phyloP scores from a whole-genome alignment of 1,284 basidiomycete species.

The Ceratobasidium sp. region DNA sequence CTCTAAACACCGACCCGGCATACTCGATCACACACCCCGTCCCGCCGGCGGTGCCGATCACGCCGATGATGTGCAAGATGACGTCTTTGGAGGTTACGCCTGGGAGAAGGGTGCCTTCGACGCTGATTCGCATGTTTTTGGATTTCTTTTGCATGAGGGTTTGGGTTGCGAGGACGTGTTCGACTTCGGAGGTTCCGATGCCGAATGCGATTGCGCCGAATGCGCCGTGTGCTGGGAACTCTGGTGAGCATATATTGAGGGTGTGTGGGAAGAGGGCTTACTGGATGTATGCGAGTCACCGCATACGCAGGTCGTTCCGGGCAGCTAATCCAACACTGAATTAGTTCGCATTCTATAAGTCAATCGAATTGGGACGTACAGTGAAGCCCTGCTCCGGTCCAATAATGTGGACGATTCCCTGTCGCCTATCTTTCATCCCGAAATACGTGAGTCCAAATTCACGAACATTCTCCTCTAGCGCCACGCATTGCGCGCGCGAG shows the following conservation, averaged over 20 bases:
- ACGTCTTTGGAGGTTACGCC: constrained; percentile 97
- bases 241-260: constrained; percentile 26
- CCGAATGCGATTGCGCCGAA: constrained; percentile 97
- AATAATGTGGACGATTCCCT: constrained; percentile 96
- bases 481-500: constrained; percentile 90
- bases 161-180: constrained; percentile 97
- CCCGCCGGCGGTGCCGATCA: constrained; percentile 95
- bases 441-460: constrained; percentile 97
- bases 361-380: constrained; percentile 59
- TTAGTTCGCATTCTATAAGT: background rate
- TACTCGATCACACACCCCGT: constrained; percentile 96
- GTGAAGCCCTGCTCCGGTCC: constrained; percentile 98
- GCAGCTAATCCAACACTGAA: constrained; percentile 69
- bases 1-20: constrained; percentile 91
- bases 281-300: constrained; percentile 96
- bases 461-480: constrained; percentile 95
- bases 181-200: constrained; percentile 97
- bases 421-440: constrained; percentile 90
- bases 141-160: constrained; percentile 92
- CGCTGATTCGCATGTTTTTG: constrained; percentile 96
- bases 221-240: constrained; percentile 85
- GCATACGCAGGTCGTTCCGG: constrained; percentile 95
- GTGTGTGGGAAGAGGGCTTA: constrained; percentile 58
- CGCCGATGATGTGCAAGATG: constrained; percentile 93
- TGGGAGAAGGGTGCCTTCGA: constrained; percentile 87